phyloP scores from a whole-genome alignment of 257 asterid species.

The Apocynum venetum region DNA sequence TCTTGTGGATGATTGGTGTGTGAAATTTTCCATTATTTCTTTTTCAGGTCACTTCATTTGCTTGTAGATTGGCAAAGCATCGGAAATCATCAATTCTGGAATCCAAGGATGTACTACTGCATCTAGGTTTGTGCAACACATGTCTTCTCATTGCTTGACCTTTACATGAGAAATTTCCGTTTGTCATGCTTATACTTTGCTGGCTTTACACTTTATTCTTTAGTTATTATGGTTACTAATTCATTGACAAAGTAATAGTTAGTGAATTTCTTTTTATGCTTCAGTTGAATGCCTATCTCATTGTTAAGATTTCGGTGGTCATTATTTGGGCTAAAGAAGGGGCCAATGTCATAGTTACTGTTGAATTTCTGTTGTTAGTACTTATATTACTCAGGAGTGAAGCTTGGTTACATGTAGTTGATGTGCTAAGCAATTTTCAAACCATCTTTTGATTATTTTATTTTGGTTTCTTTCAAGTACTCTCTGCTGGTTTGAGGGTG shows the following conservation, averaged over 20 bases:
- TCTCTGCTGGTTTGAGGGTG: neutral
- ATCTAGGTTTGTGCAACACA: constrained; percentile 67
- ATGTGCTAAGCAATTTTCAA: neutral
- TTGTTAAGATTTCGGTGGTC: neutral
- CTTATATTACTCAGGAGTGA: neutral
- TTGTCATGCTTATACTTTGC: neutral
- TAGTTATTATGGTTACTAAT: neutral
- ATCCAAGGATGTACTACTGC: constrained; percentile 83
- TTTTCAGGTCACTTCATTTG: constrained; percentile 69
- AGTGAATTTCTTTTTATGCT: neutral
- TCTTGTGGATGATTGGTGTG: neutral
- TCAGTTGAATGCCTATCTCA: neutral
- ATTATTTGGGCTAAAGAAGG: neutral
- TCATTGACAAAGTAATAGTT: neutral
- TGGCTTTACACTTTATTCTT: neutral
- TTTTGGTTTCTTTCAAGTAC: neutral
- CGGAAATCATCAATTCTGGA: constrained; percentile 89
- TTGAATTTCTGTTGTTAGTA: neutral
- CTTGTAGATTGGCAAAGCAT: constrained; percentile 95
- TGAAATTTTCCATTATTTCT: neutral
- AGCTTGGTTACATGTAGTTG: neutral
- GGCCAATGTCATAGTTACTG: neutral
- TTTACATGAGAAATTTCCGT: neutral
- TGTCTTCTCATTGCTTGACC: neutral
- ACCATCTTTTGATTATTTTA: neutral